A percentile compares a stretch with the other conserved stretches of the same genome.
phyloP scores from a whole-genome alignment of 306 rosid species.

The Phaseolus lunatus region DNA sequence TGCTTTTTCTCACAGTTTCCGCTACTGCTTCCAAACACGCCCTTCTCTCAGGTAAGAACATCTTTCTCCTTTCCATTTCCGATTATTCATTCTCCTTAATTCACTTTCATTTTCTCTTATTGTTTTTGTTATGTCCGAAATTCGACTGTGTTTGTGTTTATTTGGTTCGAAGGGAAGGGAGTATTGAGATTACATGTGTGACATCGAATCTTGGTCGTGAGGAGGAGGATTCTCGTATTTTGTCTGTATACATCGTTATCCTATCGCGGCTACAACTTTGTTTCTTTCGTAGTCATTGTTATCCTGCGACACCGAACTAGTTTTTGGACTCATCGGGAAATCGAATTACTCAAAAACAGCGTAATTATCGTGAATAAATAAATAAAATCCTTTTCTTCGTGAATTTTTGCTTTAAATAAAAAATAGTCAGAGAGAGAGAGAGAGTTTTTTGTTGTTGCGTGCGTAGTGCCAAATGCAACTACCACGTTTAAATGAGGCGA shows the following conservation, averaged over 20 bases:
- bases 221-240: not conserved
- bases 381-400: slow-evolving; percentile 8
- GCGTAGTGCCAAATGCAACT: slow-evolving; percentile 2
- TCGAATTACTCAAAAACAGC: not conserved
- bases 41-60: slow-evolving; percentile 37
- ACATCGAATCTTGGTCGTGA: not conserved
- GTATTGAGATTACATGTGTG: not conserved
- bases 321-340: slow-evolving; percentile 13
- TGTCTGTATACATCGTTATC: not conserved
- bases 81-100: too few species aligned
- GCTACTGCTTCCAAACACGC: not conserved
- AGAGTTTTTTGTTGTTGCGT: not conserved
- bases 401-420: not conserved
- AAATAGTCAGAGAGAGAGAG: not conserved
- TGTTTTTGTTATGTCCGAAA: not conserved
- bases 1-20: slow-evolving; percentile 4
- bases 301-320: not conserved
- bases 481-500: slow-evolving; percentile 42
- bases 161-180: not conserved
- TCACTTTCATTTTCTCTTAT: not conserved
- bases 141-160: not conserved
- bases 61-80: not conserved
- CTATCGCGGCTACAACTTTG: not conserved
- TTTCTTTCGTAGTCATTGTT: not conserved
- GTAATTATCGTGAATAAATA: not conserved